These are phyloP conservation scores for Mycogone perniciosa DNA, from an alignment of 2,329 filamentous ascomycete genomes.

Conservation along the genomic window DNA sequence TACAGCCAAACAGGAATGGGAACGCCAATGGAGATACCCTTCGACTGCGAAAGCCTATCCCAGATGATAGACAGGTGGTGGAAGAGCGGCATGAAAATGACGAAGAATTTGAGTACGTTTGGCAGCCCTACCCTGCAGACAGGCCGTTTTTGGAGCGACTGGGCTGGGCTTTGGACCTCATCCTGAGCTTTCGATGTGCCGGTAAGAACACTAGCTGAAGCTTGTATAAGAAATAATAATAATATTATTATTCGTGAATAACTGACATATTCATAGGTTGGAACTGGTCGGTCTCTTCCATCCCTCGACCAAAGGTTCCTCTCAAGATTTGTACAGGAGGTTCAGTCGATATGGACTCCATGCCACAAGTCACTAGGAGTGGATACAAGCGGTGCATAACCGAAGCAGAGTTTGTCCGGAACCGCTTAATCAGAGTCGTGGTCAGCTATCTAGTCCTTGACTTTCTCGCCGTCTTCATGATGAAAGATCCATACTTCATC, in stretches of 20 bases:
- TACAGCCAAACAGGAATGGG: background rate
- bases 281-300: constrained; percentile 47
- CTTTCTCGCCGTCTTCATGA: constrained; percentile 59
- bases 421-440: constrained; percentile 40
- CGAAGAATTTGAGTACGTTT: constrained; percentile 45
- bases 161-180: constrained; percentile 51
- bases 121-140: constrained; percentile 52
- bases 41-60: background rate
- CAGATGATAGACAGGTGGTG: background rate
- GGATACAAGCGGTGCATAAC: constrained; percentile 42
- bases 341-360: constrained; percentile 34
- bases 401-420: constrained; percentile 38
- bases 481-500: constrained; percentile 73
- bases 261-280: constrained; percentile 37
- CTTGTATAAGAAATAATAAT: background rate
- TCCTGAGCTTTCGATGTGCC: constrained; percentile 46
- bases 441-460: constrained; percentile 64
- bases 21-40: background rate
- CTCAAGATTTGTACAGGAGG: constrained; percentile 26
- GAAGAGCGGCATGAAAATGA: background rate
- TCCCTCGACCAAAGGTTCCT: constrained; percentile 42
- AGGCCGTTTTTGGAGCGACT: constrained; percentile 44
- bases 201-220: constrained; percentile 35
- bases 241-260: background rate
- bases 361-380: constrained; percentile 35